These are phyloP conservation scores for Polymyxa betae DNA, from an alignment of 208 protist genomes.

Conservation along the genomic window DNA sequence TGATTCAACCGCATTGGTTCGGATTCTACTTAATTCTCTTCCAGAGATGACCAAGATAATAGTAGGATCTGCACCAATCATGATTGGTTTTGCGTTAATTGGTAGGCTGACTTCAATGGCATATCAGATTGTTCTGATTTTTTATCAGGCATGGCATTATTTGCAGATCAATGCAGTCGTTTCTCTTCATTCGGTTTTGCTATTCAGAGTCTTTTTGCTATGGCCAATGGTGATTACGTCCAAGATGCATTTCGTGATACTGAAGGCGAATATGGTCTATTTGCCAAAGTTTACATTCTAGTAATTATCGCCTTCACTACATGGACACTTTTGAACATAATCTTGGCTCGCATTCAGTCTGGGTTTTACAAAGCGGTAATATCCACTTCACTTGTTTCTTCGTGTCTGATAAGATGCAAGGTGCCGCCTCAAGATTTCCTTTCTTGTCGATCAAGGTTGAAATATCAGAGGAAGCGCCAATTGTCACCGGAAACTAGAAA, in stretches of 20 bases:
- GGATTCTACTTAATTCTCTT: neutral
- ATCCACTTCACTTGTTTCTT: neutral
- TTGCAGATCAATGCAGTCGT: neutral
- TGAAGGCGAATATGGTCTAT: neutral
- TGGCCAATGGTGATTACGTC: slow-evolving; percentile 7
- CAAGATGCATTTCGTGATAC: neutral
- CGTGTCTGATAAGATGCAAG: neutral
- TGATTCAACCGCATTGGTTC: neutral
- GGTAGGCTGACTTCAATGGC: no score
- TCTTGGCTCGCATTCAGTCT: neutral
- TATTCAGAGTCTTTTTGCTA: neutral
- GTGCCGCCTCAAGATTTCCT: neutral
- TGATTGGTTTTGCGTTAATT: neutral
- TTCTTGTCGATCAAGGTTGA: neutral
- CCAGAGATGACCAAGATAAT: neutral
- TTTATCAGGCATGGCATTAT: neutral
- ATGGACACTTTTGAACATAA: neutral
- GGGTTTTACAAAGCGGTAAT: neutral
- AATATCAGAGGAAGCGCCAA: neutral
- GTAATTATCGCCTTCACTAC: neutral
- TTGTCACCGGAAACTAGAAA: no score
- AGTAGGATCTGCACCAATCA: neutral
- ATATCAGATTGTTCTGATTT: no score
- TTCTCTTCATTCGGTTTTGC: neutral
- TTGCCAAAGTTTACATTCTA: neutral